A percentile compares a stretch with the other conserved stretches of the same genome.
Conservation (phyloP, 768 basidiomycete genomes). For the Tephrocybe rancida region DNA sequence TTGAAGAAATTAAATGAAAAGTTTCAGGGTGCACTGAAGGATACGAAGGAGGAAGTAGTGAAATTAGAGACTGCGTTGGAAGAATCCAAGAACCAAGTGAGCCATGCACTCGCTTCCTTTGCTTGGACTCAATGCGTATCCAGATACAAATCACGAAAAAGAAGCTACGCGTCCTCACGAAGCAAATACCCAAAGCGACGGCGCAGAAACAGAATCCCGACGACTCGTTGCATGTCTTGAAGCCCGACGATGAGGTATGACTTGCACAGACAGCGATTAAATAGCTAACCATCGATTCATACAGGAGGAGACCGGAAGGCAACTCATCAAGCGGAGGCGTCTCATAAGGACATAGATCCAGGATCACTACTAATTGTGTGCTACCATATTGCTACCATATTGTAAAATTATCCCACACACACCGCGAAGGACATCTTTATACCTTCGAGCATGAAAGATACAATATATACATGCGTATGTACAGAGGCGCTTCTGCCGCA, state of each 20-base stretch:
- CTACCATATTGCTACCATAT: no score
- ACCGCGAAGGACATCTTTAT: no score
- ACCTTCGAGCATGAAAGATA: no score
- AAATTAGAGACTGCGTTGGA: not conserved
- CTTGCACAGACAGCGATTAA: not conserved
- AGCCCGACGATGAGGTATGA: conserved; percentile 3
- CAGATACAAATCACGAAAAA: conserved; percentile 13
- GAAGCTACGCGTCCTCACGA: conserved; percentile 15
- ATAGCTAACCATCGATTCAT: not conserved
- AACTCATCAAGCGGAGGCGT: conserved; percentile 1
- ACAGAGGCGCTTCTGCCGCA: no score
- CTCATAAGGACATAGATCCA: not conserved
- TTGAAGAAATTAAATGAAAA: conserved; percentile 5
- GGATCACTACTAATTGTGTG: no score
- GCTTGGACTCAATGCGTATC: not conserved
- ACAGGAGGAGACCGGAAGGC: not conserved
- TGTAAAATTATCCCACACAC: no score
- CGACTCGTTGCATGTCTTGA: conserved; percentile 18
- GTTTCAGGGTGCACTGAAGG: conserved; percentile 2
- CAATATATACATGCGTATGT: no score
- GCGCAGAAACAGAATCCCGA: conserved; percentile 9
- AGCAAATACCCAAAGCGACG: conserved; percentile 2
- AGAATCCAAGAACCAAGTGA: conserved; percentile 11
- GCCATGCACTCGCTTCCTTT: not conserved
- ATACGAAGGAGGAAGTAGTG: conserved; percentile 10